Evolutionary conservation across 2,329 filamentous ascomycete species (phyloP).

Genomic region (Fusarium nanum): DNA sequence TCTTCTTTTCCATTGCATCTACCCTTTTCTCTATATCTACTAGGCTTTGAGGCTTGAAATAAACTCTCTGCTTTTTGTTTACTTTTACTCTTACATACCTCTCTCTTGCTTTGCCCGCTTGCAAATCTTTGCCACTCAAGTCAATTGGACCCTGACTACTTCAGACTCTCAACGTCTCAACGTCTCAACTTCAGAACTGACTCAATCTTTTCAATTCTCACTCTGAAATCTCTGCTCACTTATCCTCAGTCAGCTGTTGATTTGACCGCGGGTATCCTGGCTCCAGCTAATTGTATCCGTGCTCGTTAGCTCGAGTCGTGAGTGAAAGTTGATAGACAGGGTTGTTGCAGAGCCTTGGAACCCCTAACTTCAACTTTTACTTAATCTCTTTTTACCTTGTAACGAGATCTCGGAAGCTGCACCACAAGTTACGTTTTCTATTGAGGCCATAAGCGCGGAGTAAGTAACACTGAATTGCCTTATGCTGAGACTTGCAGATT

Average conservation of each 20-base stretch:
- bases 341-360: conserved; percentile 22
- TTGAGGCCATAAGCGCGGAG: conserved; percentile 7
- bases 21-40: not conserved
- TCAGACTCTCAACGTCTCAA: not conserved
- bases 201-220: not conserved
- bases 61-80: conserved; percentile 14
- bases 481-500: conserved; percentile 25
- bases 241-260: not conserved
- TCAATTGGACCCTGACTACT: not conserved
- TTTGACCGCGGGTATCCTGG: conserved; percentile 35
- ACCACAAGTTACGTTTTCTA: not conserved
- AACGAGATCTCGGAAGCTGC: conserved; percentile 10
- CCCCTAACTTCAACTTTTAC: conserved; percentile 10
- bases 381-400: conserved; percentile 1
- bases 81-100: not conserved
- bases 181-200: not conserved
- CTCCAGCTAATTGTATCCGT: conserved; percentile 24
- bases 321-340: conserved; percentile 16
- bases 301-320: conserved; percentile 24
- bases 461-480: conserved; percentile 27
- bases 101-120: not conserved
- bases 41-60: conserved; percentile 17
- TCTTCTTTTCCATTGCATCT: not conserved
- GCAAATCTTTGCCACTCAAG: conserved; percentile 3
- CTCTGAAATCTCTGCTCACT: not conserved